Conservation (phyloP, 225 moss, liverwort and hornwort genomes). For the Ulota crispa region DNA sequence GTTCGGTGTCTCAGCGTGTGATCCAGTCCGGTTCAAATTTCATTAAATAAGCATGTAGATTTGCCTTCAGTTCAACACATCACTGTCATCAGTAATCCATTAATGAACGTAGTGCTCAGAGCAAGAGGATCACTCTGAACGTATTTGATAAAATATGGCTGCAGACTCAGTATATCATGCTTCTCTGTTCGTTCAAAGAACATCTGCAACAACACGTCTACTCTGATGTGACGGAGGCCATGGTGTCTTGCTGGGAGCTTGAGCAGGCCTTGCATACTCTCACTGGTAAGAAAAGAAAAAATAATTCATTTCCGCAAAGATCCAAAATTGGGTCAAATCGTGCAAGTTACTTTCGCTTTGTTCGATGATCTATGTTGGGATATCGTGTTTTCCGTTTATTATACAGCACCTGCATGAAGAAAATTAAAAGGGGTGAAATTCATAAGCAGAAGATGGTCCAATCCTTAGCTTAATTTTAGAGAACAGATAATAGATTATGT, state of each 20-base stretch:
- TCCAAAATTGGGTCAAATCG: background rate
- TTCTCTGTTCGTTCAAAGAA: conserved; percentile 61
- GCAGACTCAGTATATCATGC: conserved; percentile 65
- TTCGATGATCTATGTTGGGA: background rate
- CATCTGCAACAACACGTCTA: conserved; percentile 60
- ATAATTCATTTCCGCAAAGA: background rate
- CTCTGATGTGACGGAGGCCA: conserved; percentile 63
- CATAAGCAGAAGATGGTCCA: background rate
- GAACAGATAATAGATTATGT: background rate
- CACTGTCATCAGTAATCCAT: background rate
- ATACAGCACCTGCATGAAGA: background rate
- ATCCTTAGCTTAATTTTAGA: background rate
- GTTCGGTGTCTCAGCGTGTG: background rate
- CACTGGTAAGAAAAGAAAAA: conserved; percentile 42
- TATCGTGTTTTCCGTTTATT: background rate
- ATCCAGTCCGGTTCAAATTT: background rate
- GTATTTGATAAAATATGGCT: conserved; percentile 8
- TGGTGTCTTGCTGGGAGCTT: conserved; percentile 65
- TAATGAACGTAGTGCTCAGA: background rate
- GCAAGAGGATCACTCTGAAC: conserved; percentile 7
- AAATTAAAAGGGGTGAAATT: background rate
- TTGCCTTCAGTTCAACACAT: background rate
- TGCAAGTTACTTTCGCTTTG: background rate
- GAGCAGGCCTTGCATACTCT: conserved; percentile 59
- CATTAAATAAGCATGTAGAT: background rate